phyloP scores from a whole-genome alignment of 2,329 filamentous ascomycete genomes.

The Gnomoniopsis smithogilvyi region DNA sequence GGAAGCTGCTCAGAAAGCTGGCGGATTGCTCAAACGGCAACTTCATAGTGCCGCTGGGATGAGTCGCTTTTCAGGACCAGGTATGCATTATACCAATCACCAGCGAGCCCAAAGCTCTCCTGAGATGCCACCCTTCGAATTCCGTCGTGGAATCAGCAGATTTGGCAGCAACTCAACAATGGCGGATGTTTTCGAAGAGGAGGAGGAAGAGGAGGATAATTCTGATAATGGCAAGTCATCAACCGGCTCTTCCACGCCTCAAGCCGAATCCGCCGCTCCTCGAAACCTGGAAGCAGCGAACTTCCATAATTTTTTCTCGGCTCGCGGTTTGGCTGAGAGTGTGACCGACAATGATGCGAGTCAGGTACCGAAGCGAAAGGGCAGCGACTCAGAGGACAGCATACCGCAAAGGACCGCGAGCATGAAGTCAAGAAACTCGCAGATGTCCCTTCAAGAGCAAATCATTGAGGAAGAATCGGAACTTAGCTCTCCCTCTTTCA shows the following conservation, averaged over 20 bases:
- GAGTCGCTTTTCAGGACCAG: constrained; percentile 64
- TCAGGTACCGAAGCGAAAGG: constrained; percentile 37
- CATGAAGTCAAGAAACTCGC: constrained; percentile 47
- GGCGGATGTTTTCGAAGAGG: constrained; percentile 85
- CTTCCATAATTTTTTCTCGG: constrained; percentile 11
- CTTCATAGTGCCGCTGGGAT: constrained; percentile 76
- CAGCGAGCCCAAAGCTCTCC: constrained; percentile 77
- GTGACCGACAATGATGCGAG: constrained; percentile 13
- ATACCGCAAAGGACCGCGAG: constrained; percentile 32
- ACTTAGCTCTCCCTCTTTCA: constrained; percentile 30
- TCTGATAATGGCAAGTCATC: constrained; percentile 36
- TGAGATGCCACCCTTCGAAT: constrained; percentile 73
- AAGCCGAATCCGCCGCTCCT: constrained; percentile 33
- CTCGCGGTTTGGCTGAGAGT: constrained; percentile 11
- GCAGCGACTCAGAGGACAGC: constrained; percentile 44
- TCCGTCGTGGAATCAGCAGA: constrained; percentile 54
- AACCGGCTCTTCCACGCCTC: constrained; percentile 23
- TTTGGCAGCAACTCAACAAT: constrained; percentile 69
- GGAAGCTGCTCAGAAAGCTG: constrained; percentile 61
- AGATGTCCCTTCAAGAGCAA: constrained; percentile 49
- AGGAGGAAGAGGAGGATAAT: constrained; percentile 63
- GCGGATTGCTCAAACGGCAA: constrained; percentile 58
- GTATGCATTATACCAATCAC: constrained; percentile 67
- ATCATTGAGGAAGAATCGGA: constrained; percentile 46
- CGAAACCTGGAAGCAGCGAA: constrained; percentile 24